Conservation (phyloP, 345 rosid species). For the Tarenaya hassleriana region DNA sequence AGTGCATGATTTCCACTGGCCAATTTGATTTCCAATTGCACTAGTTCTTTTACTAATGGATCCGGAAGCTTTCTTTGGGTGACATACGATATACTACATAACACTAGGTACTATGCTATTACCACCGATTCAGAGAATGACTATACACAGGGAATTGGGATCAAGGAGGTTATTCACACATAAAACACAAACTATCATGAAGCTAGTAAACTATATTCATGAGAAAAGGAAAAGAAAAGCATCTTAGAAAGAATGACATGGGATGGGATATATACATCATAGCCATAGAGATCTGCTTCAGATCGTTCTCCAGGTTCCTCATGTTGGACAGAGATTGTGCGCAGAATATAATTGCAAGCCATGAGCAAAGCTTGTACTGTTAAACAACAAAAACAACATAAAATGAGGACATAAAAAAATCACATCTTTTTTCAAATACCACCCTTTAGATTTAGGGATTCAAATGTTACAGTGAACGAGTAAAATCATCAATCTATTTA, state of each 20-base stretch:
- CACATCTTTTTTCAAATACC: not conserved
- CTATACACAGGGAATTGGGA: too few species aligned
- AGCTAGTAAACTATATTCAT: too few species aligned
- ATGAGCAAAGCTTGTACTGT: conserved; percentile 94
- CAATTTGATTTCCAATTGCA: not conserved
- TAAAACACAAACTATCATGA: too few species aligned
- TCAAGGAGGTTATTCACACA: too few species aligned
- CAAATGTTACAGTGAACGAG: not conserved
- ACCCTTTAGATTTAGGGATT: not conserved
- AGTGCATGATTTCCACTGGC: not conserved
- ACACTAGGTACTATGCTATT: too few species aligned
- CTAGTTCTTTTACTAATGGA: not conserved
- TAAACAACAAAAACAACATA: not conserved
- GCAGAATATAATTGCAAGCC: conserved; percentile 91
- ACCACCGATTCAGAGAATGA: too few species aligned
- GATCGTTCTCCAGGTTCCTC: conserved; percentile 87
- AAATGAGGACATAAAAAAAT: not conserved
- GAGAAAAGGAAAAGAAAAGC: not conserved
- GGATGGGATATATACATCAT: conserved; percentile 61
- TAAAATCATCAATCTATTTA: not conserved
- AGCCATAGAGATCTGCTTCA: conserved; percentile 97
- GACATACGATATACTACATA: too few species aligned
- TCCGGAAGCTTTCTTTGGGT: too few species aligned
- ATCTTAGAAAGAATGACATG: not conserved
- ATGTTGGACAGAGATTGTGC: conserved; percentile 86